A percentile compares a stretch with the other conserved stretches of the same genome.
Evolutionary conservation across 257 asterid species (phyloP).

Genomic region (Solanum habrochaites): DNA sequence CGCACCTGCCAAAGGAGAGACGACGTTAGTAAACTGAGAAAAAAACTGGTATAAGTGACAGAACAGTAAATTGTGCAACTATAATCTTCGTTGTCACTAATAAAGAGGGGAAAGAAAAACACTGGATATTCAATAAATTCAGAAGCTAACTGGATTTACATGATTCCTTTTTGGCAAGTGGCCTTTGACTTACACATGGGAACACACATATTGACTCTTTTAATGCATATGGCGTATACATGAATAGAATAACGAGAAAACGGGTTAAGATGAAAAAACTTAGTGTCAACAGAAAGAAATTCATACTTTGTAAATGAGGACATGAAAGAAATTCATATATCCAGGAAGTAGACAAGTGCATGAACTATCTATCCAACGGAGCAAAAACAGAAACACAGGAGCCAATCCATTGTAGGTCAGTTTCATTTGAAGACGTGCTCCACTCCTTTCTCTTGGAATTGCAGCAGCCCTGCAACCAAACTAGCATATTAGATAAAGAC

Average conservation of each 20-base stretch:
- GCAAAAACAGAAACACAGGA: slow-evolving; percentile 50
- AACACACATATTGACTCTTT: neutral
- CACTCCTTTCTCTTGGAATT: slow-evolving; percentile 73
- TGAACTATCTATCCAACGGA: slow-evolving; percentile 76
- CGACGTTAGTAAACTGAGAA: neutral
- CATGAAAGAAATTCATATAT: slow-evolving; percentile 49
- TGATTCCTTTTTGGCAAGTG: neutral
- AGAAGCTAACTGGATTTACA: neutral
- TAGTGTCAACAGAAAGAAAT: neutral
- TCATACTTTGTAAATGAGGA: slow-evolving; percentile 64
- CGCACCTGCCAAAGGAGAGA: slow-evolving; percentile 39
- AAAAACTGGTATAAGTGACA: neutral
- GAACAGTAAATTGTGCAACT: neutral
- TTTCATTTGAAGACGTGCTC: slow-evolving; percentile 71
- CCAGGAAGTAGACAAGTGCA: slow-evolving; percentile 49
- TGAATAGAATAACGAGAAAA: neutral
- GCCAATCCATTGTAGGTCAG: slow-evolving; percentile 61
- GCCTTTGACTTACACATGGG: neutral
- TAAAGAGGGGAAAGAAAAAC: neutral
- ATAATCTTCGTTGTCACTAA: neutral
- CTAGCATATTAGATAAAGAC: neutral
- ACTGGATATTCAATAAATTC: neutral
- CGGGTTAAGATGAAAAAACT: neutral
- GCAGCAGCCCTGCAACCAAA: slow-evolving; percentile 55
- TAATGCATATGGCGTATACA: neutral